Evolutionary conservation across 2,329 filamentous ascomycete genomes (phyloP), one percentile per base, ranked within the genome.

Genomic region (Penicillium sp.): DNA sequence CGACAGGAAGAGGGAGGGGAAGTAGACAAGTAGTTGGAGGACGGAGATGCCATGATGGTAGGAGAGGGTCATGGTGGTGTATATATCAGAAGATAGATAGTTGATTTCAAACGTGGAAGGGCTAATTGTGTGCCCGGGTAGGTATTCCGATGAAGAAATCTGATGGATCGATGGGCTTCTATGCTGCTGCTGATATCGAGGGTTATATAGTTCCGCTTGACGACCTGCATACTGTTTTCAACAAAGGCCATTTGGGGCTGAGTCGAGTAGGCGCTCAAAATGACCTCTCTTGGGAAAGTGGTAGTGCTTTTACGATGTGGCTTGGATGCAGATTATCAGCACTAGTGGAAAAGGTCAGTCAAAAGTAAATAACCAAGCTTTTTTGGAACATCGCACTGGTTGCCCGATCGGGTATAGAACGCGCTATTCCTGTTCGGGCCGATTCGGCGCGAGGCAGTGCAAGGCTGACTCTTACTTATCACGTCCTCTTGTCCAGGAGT

Each of bases 21-120:
- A 44, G 49, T 67, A 72, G 53, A 69, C 51, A 32, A 69, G 55
- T 27, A 71, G 50, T 47, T 69, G 59, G 32, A 66, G 45, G 29
- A 69, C 61, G 13, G 59, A 62, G 32, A 62, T 49, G 31, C 54
- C 60, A 39, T 69, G 56, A 31, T 64, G 61, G 42, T 69, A 69
- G 22, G 48, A 52, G 50, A 71, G 10, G 2, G 47, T 46, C 57
- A 59, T 59, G 34, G n/a, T 42, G 9, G 14, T 14, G 8, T 16
- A 9, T 18, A 18, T 34, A 18, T 2, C 31, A 11, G 5, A 18
- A 10, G 16, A 16, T 34, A 16, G 3, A 11, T 18, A 18, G 31
- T n/a, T n/a, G n/a, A 6, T 16, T 31, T 9, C 23, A 24, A 24
- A n/a, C 7, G 3, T 22, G 16, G 18, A 20, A 20, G 18, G 18